Evolutionary conservation across 768 basidiomycete genomes (phyloP).

Genomic region (Ramaria rubella): DNA sequence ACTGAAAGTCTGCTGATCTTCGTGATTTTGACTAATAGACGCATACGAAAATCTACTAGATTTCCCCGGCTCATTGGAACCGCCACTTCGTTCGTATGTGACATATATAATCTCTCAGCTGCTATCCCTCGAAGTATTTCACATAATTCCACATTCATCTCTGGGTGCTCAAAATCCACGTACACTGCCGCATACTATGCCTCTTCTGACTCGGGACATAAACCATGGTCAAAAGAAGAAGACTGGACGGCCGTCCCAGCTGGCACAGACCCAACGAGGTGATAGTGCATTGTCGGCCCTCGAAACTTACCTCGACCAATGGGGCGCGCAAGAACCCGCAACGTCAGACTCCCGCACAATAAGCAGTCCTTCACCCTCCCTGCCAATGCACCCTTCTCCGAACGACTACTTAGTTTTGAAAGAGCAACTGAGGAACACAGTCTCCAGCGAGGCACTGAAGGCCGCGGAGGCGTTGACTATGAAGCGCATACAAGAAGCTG

Average conservation of each 20-base stretch:
- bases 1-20: not conserved
- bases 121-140: conserved; percentile 42
- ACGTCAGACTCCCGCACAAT: not conserved
- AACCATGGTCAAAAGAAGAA: conserved; percentile 9
- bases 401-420: conserved; percentile 3
- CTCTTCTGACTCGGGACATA: conserved; percentile 7
- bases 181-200: conserved; percentile 41
- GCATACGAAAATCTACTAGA: conserved; percentile 41
- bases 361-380: not conserved
- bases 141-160: conserved; percentile 50
- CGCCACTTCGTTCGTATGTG: conserved; percentile 43
- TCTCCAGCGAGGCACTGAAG: not conserved
- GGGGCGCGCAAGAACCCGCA: too few relatives aligned
- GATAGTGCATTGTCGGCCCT: not conserved
- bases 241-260: conserved; percentile 6
- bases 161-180: conserved; percentile 51
- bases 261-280: not conserved
- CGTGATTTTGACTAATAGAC: conserved; percentile 36
- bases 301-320: not conserved
- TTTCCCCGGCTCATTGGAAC: conserved; percentile 42
- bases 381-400: not conserved
- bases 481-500: not conserved
- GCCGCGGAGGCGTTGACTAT: conserved; percentile 3
- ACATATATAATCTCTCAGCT: conserved; percentile 45
- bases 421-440: not conserved